A percentile compares a stretch with the other conserved stretches of the same genome.
These are phyloP conservation scores for Fusarium mangiferae DNA, from an alignment of 2,329 filamentous ascomycete genomes.

Conservation along the genomic window DNA sequence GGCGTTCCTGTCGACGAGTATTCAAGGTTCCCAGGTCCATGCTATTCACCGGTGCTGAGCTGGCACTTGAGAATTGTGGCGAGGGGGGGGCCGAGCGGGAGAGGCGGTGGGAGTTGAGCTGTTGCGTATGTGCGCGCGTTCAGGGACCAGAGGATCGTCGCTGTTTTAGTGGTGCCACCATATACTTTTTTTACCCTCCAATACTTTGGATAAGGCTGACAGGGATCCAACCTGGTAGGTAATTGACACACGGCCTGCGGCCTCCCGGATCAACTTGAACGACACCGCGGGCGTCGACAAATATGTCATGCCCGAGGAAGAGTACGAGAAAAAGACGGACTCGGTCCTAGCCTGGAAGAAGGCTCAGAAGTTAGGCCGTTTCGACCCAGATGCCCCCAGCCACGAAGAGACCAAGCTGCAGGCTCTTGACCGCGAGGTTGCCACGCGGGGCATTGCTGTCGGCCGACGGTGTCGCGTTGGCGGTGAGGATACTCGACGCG, in stretches of 20 bases:
- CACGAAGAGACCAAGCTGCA: conserved; percentile 78
- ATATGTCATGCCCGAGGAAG: conserved; percentile 85
- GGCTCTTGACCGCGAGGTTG: conserved; percentile 75
- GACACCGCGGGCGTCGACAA: conserved; percentile 87
- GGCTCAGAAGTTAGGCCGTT: conserved; percentile 92
- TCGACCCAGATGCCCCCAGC: conserved; percentile 84
- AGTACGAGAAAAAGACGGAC: conserved; percentile 87
- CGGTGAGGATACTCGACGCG: conserved; percentile 74
- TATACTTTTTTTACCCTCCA: conserved; percentile 19
- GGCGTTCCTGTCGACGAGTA: conserved; percentile 3
- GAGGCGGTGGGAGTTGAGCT: conserved; percentile 33
- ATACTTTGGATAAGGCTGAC: conserved; percentile 46
- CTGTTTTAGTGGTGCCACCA: conserved; percentile 17
- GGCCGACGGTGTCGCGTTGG: conserved; percentile 73
- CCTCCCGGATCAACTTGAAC: conserved; percentile 80
- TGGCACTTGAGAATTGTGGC: conserved; percentile 23
- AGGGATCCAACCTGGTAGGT: conserved; percentile 64
- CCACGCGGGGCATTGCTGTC: conserved; percentile 71
- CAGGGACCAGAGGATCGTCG: conserved; percentile 18
- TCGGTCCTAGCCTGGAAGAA: conserved; percentile 97
- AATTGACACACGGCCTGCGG: conserved; percentile 79
- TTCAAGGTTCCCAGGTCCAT: conserved; percentile 19
- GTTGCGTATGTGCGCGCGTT: neutral
- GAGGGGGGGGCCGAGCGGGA: conserved; percentile 29
- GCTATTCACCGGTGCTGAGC: conserved; percentile 13